phyloP scores from a whole-genome alignment of 768 basidiomycete genomes.

The Russula ochroleuca region DNA sequence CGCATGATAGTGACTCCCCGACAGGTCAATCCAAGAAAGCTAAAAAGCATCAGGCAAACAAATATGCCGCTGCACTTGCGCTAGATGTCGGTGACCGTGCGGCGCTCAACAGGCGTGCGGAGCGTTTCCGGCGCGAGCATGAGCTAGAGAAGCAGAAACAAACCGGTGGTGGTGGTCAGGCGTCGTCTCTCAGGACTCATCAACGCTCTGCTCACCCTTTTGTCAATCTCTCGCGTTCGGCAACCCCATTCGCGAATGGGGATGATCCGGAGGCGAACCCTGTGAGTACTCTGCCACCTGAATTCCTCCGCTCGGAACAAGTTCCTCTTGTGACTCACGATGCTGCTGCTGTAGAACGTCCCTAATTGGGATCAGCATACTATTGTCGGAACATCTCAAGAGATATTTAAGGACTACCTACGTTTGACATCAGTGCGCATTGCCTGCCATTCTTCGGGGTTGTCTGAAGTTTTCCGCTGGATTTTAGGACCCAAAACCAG shows the following conservation, averaged over 20 bases:
- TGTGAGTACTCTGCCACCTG: slow-evolving; percentile 41
- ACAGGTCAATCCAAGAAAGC: slow-evolving; percentile 43
- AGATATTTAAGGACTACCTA: slow-evolving; percentile 94
- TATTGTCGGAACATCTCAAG: slow-evolving; percentile 86
- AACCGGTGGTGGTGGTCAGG: slow-evolving; percentile 34
- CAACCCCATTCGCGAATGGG: slow-evolving; percentile 46
- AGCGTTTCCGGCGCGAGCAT: slow-evolving; percentile 88
- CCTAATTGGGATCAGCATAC: slow-evolving; percentile 95
- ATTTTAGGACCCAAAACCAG: slow-evolving; percentile 84
- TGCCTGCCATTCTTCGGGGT: not conserved
- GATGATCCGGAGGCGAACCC: slow-evolving; percentile 74
- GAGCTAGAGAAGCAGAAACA: slow-evolving; percentile 73
- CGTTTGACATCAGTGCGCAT: slow-evolving; percentile 78
- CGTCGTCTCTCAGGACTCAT: slow-evolving; percentile 35
- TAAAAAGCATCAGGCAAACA: slow-evolving; percentile 49
- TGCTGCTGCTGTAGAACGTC: slow-evolving; percentile 60
- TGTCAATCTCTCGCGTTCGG: slow-evolving; percentile 37
- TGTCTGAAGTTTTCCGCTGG: not conserved
- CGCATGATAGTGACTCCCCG: slow-evolving; percentile 11
- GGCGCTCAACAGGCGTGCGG: slow-evolving; percentile 70
- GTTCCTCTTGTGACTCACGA: not conserved
- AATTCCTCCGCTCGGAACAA: not conserved
- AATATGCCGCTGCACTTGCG: slow-evolving; percentile 28
- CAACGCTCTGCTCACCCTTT: slow-evolving; percentile 53
- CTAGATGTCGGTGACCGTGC: slow-evolving; percentile 62